phyloP scores from a whole-genome alignment of 2,329 filamentous ascomycete species.

The Hymenoscyphus infarciens region DNA sequence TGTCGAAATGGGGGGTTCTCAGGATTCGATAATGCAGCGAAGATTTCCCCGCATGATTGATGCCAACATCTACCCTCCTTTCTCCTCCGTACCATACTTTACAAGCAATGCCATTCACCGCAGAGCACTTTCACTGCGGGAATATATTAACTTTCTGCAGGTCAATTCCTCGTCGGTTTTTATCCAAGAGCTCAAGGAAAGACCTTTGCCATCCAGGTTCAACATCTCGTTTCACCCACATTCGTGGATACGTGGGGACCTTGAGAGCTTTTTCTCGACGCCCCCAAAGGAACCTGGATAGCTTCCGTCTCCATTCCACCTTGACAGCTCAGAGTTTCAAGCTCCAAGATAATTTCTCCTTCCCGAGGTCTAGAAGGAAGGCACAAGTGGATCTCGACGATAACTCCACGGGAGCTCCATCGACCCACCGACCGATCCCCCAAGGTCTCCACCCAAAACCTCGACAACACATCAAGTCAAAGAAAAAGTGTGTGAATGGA shows the following conservation, averaged over 20 bases:
- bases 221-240: too few species aligned
- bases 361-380: neutral
- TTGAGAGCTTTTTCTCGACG: neutral
- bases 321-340: neutral
- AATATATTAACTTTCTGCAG: conserved; percentile 3
- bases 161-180: neutral
- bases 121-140: neutral
- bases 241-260: neutral
- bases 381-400: neutral
- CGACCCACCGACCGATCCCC: neutral
- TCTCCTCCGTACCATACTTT: neutral
- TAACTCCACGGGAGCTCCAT: neutral
- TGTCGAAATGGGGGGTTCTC: neutral
- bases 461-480: neutral
- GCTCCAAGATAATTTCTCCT: neutral
- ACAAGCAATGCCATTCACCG: neutral
- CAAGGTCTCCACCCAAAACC: neutral
- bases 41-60: neutral
- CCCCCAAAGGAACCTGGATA: neutral
- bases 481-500: neutral
- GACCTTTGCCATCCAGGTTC: neutral
- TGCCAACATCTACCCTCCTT: neutral
- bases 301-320: neutral
- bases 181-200: conserved; percentile 4
- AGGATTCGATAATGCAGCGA: neutral